Conservation (phyloP, 1,139 yeast species). For the Kodamaea alishanica region DNA sequence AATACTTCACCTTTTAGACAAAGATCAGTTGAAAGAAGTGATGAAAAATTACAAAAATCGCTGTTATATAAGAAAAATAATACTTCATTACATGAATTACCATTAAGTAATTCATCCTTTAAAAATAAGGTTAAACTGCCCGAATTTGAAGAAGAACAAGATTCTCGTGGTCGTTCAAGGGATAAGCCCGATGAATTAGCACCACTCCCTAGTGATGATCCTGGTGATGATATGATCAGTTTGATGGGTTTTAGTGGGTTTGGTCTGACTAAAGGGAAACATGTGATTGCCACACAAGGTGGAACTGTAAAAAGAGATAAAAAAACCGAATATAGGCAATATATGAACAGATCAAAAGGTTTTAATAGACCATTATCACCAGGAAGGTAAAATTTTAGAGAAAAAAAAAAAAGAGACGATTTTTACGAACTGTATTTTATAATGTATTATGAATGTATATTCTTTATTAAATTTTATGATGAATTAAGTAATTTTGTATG, state of each 20-base stretch:
- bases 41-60: conserved; percentile 16
- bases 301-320: conserved; percentile 44
- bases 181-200: conserved; percentile 14
- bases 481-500: conserved; percentile 39
- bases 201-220: conserved; percentile 10
- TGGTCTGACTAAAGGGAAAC: conserved; percentile 58
- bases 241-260: conserved; percentile 69
- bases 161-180: conserved; percentile 26
- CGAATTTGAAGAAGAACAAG: conserved; percentile 16
- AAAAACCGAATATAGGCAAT: conserved; percentile 56
- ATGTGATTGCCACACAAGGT: conserved; percentile 49
- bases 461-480: not conserved
- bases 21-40: conserved; percentile 15
- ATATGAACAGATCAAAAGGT: conserved; percentile 62
- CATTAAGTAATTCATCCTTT: conserved; percentile 17
- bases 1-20: conserved; percentile 13
- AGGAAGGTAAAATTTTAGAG: conserved; percentile 17
- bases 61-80: conserved; percentile 16
- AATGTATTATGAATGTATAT: conserved; percentile 1
- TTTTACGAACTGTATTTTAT: not conserved
- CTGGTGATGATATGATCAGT: conserved; percentile 28
- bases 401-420: conserved; percentile 1
- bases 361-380: conserved; percentile 63
- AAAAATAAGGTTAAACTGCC: conserved; percentile 12
- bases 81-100: conserved; percentile 16